phyloP scores from a whole-genome alignment of 257 asterid species.

The Primulina tabacum region DNA sequence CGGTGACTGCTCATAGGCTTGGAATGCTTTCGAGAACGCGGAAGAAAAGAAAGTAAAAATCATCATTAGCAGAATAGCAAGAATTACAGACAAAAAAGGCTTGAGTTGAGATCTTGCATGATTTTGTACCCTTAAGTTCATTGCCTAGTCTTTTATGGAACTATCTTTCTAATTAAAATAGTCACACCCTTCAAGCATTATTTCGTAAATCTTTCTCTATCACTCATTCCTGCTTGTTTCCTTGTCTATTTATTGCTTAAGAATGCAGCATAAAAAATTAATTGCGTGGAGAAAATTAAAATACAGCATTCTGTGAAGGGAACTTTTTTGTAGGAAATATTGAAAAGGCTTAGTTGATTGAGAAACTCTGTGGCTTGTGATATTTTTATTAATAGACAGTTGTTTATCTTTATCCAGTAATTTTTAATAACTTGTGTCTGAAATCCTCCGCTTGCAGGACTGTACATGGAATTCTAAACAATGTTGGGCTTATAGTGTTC shows the following conservation, averaged over 20 bases:
- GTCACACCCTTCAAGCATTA: too few species aligned
- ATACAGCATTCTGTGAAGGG: not conserved
- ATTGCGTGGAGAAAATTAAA: not conserved
- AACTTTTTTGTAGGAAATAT: too few species aligned
- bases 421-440: constrained; percentile 6
- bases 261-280: not conserved
- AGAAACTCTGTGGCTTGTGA: not conserved
- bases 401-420: constrained; percentile 7
- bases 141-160: not conserved
- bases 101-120: constrained; percentile 1
- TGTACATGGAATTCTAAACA: constrained; percentile 62
- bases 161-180: not conserved
- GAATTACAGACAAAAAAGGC: not conserved
- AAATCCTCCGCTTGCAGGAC: constrained; percentile 55
- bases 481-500: constrained; percentile 56
- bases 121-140: not conserved
- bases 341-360: not conserved
- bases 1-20: constrained; percentile 63
- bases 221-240: constrained; percentile 15
- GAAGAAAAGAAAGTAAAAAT: constrained; percentile 56
- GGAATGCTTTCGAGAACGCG: constrained; percentile 56
- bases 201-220: not conserved
- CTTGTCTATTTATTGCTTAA: constrained; percentile 12
- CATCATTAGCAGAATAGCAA: not conserved
- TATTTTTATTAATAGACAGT: not conserved